Evolutionary conservation across 2,329 filamentous ascomycete species (phyloP), one percentile per base, ranked within the genome.

Genomic region (Phialophora macrospora): DNA sequence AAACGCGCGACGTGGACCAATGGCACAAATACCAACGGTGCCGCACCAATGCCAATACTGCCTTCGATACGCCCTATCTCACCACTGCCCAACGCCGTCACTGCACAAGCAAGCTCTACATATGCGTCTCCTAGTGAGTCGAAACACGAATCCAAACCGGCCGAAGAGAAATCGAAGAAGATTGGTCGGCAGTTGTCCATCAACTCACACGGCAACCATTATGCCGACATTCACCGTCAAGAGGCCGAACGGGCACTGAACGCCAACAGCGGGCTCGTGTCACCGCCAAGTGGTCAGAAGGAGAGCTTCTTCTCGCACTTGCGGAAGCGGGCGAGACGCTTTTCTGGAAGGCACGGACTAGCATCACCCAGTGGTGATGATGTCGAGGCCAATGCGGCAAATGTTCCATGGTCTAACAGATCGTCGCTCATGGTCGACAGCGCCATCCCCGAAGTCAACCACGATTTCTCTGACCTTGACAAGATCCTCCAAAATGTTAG

Each of bases 291-390:
- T 73, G 91, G 86, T 20, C 91, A 93, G 63, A 96, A 96, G 75
- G 95, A 99, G 77, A 92, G 95, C 78, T 99, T 99, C 82, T 99
- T 99, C 80, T 98, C 95, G 0, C 95, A 99, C 76, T 84, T 99
- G 7, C 87, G 95, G 63, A 99, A 99, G 79, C 89, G 94, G 59
- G 95, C 96, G 30, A 87, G 95, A 72, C 87, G 95, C 71, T 89
- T 99, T 67, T 99, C 95, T 28, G 95, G 95, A 55, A 89, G 94
- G 64, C 93, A 97, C 75, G 91, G 94, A 75, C 89, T 88, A 14
- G 89, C 92, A 65, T 91, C 92, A 20, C 90, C 92, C 8, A 87
- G 85, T 51, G 88, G 89, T 62, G 93, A 97, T 72, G 94, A 98
- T 74, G 82, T 96, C 61, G 95, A 98, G 77, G 90, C 93, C n/a